These are phyloP conservation scores for Trichophyton rubrum DNA, from an alignment of 2,329 filamentous ascomycete species.

Conservation along the genomic window DNA sequence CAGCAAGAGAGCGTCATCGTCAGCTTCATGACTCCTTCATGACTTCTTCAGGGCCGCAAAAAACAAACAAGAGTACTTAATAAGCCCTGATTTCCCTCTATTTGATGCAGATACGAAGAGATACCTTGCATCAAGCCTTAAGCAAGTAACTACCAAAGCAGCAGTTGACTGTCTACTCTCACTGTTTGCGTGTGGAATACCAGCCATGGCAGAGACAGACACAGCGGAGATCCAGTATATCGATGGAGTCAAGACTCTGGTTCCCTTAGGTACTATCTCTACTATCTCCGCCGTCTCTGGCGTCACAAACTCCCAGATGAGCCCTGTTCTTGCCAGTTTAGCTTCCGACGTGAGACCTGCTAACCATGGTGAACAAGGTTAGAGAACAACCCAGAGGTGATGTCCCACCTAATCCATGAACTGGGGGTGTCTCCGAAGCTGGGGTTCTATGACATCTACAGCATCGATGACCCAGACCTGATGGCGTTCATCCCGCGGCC, in stretches of 20 bases:
- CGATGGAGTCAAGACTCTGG: slow-evolving; percentile 23
- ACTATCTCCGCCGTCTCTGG: not conserved
- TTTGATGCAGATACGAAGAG: not conserved
- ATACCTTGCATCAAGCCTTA: not conserved
- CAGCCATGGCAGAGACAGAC: slow-evolving; percentile 6
- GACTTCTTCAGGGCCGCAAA: not conserved
- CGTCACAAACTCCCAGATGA: not conserved
- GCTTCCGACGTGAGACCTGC: slow-evolving; percentile 1
- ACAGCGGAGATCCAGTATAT: slow-evolving; percentile 13
- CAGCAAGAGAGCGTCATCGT: not conserved
- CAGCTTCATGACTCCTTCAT: not conserved
- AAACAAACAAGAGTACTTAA: not conserved
- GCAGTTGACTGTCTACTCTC: not conserved
- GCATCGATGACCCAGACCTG: slow-evolving; percentile 39
- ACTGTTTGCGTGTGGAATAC: not conserved
- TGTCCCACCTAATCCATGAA: slow-evolving; percentile 38
- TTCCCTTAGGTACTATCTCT: slow-evolving; percentile 20
- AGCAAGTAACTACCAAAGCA: not conserved
- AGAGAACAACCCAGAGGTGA: slow-evolving; percentile 46
- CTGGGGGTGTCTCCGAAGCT: slow-evolving; percentile 38
- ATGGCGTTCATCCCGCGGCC: slow-evolving; percentile 42
- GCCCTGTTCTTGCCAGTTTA: not conserved
- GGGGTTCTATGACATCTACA: slow-evolving; percentile 43
- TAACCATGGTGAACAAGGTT: slow-evolving; percentile 14
- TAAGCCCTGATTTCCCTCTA: not conserved